These are phyloP conservation scores for Mortierella sp. DNA, from an alignment of 371 early-diverging fungal species.

Conservation along the genomic window DNA sequence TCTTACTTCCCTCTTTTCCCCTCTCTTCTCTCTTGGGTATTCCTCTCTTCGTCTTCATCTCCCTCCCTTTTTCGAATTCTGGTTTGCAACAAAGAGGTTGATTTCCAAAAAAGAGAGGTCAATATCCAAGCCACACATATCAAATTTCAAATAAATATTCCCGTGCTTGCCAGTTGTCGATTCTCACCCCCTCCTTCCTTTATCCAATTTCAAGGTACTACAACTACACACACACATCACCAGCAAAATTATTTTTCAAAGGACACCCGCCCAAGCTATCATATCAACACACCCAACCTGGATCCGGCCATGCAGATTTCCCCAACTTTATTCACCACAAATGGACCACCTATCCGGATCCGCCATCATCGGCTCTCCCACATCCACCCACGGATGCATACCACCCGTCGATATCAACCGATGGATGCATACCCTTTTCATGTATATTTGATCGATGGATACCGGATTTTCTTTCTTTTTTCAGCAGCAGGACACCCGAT, in stretches of 20 bases:
- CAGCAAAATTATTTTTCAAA: background rate
- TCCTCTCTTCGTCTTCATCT: too few species aligned
- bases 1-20: too few species aligned
- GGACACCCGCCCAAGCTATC: background rate
- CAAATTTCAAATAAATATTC: too few species aligned
- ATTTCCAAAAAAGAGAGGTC: too few species aligned
- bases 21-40: too few species aligned
- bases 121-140: too few species aligned
- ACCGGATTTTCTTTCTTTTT: background rate
- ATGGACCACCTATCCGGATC: background rate
- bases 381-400: background rate
- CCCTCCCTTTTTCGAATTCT: too few species aligned
- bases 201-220: background rate
- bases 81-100: too few species aligned
- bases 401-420: constrained; percentile 2
- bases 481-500: too few species aligned
- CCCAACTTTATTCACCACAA: background rate
- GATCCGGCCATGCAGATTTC: too few species aligned
- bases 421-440: background rate
- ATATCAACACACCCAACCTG: background rate
- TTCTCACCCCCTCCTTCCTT: too few species aligned
- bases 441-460: background rate
- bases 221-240: background rate
- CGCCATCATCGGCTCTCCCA: background rate
- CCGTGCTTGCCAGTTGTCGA: too few species aligned